Percentiles rank a stretch among this genome's conserved stretches.
Evolutionary conservation across 192 early-diverging fungal species (phyloP).

Genomic region (Glomus cerebriforme): DNA sequence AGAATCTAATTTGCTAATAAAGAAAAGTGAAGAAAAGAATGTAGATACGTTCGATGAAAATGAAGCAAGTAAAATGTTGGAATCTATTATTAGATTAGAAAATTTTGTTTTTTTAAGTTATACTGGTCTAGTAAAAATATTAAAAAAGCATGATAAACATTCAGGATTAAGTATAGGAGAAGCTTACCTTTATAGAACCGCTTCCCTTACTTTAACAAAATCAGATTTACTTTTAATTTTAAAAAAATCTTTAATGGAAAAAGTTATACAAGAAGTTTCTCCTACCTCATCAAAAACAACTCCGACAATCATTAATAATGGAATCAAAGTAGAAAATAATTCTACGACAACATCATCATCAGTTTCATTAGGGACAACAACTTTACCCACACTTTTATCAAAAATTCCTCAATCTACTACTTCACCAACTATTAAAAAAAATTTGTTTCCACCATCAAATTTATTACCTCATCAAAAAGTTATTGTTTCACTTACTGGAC

Average conservation of each 20-base stretch:
- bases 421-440: conserved; percentile 29
- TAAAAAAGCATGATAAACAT: conserved; percentile 87
- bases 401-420: background rate
- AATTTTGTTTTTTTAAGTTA: conserved; percentile 84
- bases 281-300: conserved; percentile 30
- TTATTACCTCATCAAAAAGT: conserved; percentile 72
- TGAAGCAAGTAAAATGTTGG: conserved; percentile 49
- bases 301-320: conserved; percentile 1
- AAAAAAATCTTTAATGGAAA: conserved; percentile 71
- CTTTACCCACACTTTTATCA: conserved; percentile 26
- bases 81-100: conserved; percentile 72
- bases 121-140: conserved; percentile 82
- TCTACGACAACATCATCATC: background rate
- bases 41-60: conserved; percentile 33
- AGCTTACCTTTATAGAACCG: conserved; percentile 60
- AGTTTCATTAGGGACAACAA: background rate
- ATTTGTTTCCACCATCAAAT: conserved; percentile 51
- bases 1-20: conserved; percentile 32
- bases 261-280: conserved; percentile 49
- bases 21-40: conserved; percentile 39
- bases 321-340: background rate
- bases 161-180: conserved; percentile 74
- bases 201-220: conserved; percentile 64
- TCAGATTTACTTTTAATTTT: conserved; percentile 63
- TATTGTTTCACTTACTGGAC: conserved; percentile 79